Evolutionary conservation across 768 basidiomycete genomes (phyloP), one percentile per base, ranked within the genome.

Genomic region (Leucocoprinus leucothites): DNA sequence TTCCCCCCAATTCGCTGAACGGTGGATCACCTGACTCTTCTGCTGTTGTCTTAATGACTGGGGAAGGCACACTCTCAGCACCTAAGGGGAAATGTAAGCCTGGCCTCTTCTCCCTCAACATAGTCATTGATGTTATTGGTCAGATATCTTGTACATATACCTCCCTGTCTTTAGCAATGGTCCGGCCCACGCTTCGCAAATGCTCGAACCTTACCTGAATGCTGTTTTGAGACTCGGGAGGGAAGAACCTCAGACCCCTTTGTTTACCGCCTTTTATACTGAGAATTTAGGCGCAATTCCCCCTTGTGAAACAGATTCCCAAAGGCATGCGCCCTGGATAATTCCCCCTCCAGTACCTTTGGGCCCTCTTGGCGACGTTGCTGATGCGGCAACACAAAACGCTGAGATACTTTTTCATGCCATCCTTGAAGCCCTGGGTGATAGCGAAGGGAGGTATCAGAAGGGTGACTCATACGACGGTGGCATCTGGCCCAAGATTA

Each of bases 51-150:
- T 68, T 94, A 31, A 71, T 89, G 19, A 81, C 84, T 1, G 93
- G 92, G 2, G 82, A 86, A 63, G 85, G 82, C 8, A 86, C 86
- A 13, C 73, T 91, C 72, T 85, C 87, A 3, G 78, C 88, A 19
- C 93, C 93, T 0, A 71, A 75, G 47, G 88, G 82, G 2, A 86
- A 85, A 77, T 89, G 90, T 87, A 62, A 62, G 85, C 59, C 24
- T 34, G 53, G 43, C 49, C 26, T 18, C 50, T 51, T 43, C 45
- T 31, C 26, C n/a, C 36, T 14, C 21, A 40, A 41, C 16, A 35
- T 35, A 34, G 22, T 25, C 52, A 8, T 41, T 48, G 57, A 50
- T 60, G 19, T 60, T 49, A 60, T 56, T 24, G 13, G 49, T 14
- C 61, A 90, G 88, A 76, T 75, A 74, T 87, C n/a, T 34, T 86